Conservation (phyloP, 805 yeast genomes). For the Pichia deserticola region DNA sequence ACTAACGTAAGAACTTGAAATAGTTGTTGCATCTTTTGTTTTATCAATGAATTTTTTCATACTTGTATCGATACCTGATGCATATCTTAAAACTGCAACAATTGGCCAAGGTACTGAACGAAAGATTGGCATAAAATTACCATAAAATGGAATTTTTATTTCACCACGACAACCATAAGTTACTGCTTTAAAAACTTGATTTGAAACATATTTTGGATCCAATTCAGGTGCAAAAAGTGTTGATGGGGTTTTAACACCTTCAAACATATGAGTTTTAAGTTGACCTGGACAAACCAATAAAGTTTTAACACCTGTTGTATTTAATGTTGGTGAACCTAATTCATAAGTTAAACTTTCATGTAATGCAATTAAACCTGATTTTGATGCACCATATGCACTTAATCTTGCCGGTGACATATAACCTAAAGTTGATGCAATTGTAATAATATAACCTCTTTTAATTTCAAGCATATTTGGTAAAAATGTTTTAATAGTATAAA, state of each 20-base stretch:
- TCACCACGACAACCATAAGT: slow-evolving; percentile 59
- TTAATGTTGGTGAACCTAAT: slow-evolving; percentile 44
- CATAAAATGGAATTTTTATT: slow-evolving; percentile 69
- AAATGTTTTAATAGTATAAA: slow-evolving; percentile 61
- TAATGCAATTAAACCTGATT: slow-evolving; percentile 75
- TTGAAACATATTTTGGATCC: slow-evolving; percentile 61
- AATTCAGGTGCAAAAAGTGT: slow-evolving; percentile 74
- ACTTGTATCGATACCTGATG: slow-evolving; percentile 61
- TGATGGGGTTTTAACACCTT: slow-evolving; percentile 64
- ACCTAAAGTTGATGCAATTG: slow-evolving; percentile 80
- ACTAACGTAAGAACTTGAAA: not conserved
- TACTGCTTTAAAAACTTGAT: slow-evolving; percentile 45
- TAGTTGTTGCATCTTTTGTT: slow-evolving; percentile 1
- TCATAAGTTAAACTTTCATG: slow-evolving; percentile 78
- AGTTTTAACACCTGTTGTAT: slow-evolving; percentile 53
- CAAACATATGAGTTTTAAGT: slow-evolving; percentile 66
- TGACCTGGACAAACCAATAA: slow-evolving; percentile 86
- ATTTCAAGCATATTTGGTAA: slow-evolving; percentile 61
- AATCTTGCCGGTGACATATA: slow-evolving; percentile 76
- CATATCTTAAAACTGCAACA: slow-evolving; percentile 42
- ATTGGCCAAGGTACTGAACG: slow-evolving; percentile 69
- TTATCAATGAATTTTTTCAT: slow-evolving; percentile 28
- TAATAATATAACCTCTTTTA: slow-evolving; percentile 68
- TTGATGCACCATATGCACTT: slow-evolving; percentile 82
- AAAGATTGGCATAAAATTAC: slow-evolving; percentile 62